A percentile compares a stretch with the other conserved stretches of the same genome.
phyloP scores from a whole-genome alignment of 1,139 yeast genomes.

The Casaregolazyma suthepensis region DNA sequence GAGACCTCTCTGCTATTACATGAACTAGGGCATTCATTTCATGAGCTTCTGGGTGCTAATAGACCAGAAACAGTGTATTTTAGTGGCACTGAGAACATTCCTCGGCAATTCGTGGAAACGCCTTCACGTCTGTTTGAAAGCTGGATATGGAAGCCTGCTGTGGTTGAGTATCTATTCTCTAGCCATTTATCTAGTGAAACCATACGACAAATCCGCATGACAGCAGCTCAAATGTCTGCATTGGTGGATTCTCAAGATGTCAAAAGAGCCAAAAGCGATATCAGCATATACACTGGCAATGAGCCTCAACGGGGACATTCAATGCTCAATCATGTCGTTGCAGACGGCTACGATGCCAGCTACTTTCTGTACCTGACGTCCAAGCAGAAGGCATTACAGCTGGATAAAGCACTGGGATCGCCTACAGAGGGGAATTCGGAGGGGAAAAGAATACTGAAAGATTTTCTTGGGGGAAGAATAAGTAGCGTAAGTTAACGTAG shows the following conservation, averaged over 20 bases:
- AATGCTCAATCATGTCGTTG: constrained; percentile 6
- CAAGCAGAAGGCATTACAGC: constrained; percentile 1
- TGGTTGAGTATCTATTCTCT: constrained; percentile 51
- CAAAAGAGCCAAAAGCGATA: not conserved
- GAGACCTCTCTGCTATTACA: constrained; percentile 3
- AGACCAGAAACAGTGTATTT: constrained; percentile 3
- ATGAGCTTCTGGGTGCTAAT: constrained; percentile 4
- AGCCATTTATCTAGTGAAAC: not conserved
- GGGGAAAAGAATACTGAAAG: not conserved
- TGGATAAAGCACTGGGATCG: not conserved
- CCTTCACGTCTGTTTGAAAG: constrained; percentile 86
- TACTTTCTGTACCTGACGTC: constrained; percentile 7
- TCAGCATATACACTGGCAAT: not conserved
- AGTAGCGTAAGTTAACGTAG: not conserved
- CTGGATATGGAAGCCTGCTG: constrained; percentile 74
- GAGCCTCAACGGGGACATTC: constrained; percentile 1
- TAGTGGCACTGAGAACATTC: constrained; percentile 3
- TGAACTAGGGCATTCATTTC: constrained; percentile 7
- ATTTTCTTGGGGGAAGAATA: not conserved
- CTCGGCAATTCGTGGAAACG: constrained; percentile 79
- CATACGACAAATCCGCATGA: not conserved
- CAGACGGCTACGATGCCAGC: constrained; percentile 8
- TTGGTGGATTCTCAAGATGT: not conserved
- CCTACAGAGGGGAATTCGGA: not conserved
- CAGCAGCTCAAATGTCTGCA: not conserved